phyloP scores from a whole-genome alignment of 2,329 filamentous ascomycete species.

The Aspergillus sp. region DNA sequence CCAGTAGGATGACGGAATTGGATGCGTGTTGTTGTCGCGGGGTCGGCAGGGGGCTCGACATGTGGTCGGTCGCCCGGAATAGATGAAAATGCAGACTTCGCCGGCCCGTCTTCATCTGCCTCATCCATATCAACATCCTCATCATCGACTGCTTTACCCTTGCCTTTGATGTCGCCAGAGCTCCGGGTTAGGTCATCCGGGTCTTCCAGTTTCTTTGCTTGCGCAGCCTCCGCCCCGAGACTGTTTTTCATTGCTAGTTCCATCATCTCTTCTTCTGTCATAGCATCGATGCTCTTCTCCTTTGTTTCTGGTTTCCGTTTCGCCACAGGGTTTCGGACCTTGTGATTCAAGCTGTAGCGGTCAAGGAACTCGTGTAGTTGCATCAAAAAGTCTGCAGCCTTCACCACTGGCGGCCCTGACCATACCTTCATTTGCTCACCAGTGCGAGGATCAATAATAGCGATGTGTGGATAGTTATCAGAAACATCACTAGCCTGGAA shows the following conservation, averaged over 20 bases:
- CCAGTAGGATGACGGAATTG: constrained; percentile 87
- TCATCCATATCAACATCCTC: constrained; percentile 39
- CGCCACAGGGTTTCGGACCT: constrained; percentile 90
- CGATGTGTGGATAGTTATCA: constrained; percentile 94
- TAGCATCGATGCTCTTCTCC: constrained; percentile 73
- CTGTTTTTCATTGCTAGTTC: constrained; percentile 92
- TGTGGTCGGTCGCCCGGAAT: constrained; percentile 76
- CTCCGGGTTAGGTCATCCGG: constrained; percentile 85
- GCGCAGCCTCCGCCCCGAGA: constrained; percentile 57
- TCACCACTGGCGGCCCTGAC: constrained; percentile 79
- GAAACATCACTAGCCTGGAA: constrained; percentile 75
- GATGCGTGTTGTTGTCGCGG: constrained; percentile 76
- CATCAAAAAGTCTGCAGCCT: constrained; percentile 77
- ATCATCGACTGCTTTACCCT: constrained; percentile 49
- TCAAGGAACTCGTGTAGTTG: constrained; percentile 96
- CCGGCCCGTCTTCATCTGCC: constrained; percentile 33
- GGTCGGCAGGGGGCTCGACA: constrained; percentile 70
- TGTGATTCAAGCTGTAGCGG: constrained; percentile 82
- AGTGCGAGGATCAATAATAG: constrained; percentile 91
- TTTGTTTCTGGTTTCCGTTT: constrained; percentile 71
- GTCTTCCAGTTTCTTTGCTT: constrained; percentile 62
- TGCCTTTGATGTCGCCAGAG: constrained; percentile 45
- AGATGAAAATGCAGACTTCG: constrained; percentile 57
- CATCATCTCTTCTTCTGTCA: constrained; percentile 97
- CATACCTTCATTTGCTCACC: constrained; percentile 97